Evolutionary conservation across 192 early-diverging fungal genomes (phyloP), one percentile per base, ranked within the genome.

Genomic region (Phlyctochytrium arcticum): DNA sequence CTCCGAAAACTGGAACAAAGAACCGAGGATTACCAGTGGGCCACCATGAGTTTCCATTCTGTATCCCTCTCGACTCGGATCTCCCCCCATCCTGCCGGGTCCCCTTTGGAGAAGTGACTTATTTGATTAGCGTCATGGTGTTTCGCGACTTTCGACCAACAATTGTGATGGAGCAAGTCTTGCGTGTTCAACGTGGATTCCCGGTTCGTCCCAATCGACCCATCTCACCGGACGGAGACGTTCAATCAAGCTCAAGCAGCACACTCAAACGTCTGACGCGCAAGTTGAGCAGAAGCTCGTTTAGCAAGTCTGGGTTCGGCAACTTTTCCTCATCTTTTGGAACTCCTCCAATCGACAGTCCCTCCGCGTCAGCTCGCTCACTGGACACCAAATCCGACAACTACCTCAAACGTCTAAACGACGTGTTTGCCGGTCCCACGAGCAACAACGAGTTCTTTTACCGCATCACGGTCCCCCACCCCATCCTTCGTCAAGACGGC

Each of bases 31-130:
- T 58, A 15, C 3, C 39, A 3, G 34, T 58, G 8, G 19, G 21
- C 37, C 34, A 36, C 3, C 57, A 58, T 36, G 35, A 58, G 29
- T 58, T 58, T 58, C 17, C 57, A 17, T 58, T 58, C 21, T 58
- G 34, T 31, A 58, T 58, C 21, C 57, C 57, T 10, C 37, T 58
- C 23, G 34, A 31, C 17, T 30, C 57, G 15, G 57, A 58, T 12
- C 34, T 58, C 37, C 57, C 57, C n/a, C 57, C 57, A 3, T 37
- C 35, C 23, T 36, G 34, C 34, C 34, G 39, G 36, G 57, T 58
- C 9, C 57, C 29, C 34, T 58, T 37, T 24, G 57, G 57, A 15
- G 31, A 58, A 24, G 34, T 58, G 7, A 7, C 36, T 27, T 58
- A 58, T 36, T 37, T 23, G 23, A 23, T 58, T 15, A 36, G 19